Conservation (phyloP, 1,284 basidiomycete genomes). For the Neotropicomus parvogracilis region DNA sequence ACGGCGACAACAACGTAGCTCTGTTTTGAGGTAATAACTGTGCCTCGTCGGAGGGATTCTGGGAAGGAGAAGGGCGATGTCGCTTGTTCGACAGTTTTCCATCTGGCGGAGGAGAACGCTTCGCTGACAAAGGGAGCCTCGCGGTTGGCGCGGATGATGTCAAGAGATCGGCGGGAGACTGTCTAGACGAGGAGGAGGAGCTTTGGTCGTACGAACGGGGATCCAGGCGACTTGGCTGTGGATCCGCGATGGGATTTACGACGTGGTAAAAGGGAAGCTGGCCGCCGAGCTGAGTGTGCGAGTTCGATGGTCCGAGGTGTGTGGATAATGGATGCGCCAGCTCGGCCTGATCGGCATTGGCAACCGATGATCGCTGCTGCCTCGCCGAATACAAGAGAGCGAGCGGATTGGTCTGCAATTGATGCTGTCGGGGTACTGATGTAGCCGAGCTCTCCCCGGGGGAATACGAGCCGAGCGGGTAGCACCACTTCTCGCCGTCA, state of each 20-base stretch:
- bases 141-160: constrained; percentile 15
- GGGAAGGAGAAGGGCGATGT: constrained; percentile 18
- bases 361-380: constrained; percentile 13
- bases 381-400: constrained; percentile 19
- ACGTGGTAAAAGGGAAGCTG: constrained; percentile 21
- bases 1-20: constrained; percentile 56
- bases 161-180: constrained; percentile 26
- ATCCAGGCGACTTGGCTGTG: constrained; percentile 10
- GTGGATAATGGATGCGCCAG: constrained; percentile 5
- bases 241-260: constrained; percentile 10
- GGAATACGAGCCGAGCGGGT: constrained; percentile 23
- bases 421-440: constrained; percentile 15
- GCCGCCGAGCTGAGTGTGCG: not conserved
- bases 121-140: constrained; percentile 16
- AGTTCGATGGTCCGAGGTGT: constrained; percentile 1
- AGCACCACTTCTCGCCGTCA: constrained; percentile 29
- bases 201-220: constrained; percentile 13
- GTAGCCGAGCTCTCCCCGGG: constrained; percentile 11
- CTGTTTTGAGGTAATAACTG: constrained; percentile 18
- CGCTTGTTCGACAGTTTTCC: constrained; percentile 37
- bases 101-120: constrained; percentile 32
- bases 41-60: constrained; percentile 14
- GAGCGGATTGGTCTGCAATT: constrained; percentile 16
- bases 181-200: constrained; percentile 30
- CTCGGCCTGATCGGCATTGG: constrained; percentile 5